These are phyloP conservation scores for Stachybotrys chartarum DNA, from an alignment of 2,329 filamentous ascomycete species.

Conservation along the genomic window DNA sequence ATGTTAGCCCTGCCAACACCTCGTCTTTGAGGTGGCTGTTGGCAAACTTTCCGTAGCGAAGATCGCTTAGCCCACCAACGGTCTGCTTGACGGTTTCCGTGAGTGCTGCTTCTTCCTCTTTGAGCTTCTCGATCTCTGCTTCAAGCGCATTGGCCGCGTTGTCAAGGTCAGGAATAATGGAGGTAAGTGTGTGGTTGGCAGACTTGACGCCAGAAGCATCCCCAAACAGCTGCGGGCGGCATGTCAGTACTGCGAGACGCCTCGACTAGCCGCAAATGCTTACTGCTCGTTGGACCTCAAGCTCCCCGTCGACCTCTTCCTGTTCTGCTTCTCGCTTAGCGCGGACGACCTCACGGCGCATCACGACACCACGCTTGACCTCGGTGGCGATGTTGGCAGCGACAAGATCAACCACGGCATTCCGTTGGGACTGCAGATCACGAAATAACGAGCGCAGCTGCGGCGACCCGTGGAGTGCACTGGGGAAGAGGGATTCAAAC, in stretches of 20 bases:
- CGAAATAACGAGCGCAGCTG: conserved; percentile 68
- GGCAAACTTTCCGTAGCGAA: conserved; percentile 70
- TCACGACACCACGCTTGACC: conserved; percentile 49
- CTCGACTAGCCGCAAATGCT: conserved; percentile 11
- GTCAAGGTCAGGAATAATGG: conserved; percentile 64
- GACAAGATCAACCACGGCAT: conserved; percentile 60
- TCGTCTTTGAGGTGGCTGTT: conserved; percentile 58
- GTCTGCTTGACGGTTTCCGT: conserved; percentile 56
- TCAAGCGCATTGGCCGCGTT: conserved; percentile 59
- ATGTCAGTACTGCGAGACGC: too few relatives aligned
- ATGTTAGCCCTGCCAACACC: conserved; percentile 56
- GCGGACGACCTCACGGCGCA: conserved; percentile 50
- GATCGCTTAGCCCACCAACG: conserved; percentile 69
- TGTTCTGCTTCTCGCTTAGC: conserved; percentile 43
- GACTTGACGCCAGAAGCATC: conserved; percentile 34
- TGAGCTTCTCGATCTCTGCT: conserved; percentile 57
- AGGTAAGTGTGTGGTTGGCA: conserved; percentile 52
- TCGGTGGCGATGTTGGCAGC: conserved; percentile 59
- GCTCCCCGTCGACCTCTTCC: conserved; percentile 54
- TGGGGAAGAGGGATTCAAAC: conserved; percentile 73
- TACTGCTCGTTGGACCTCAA: conserved; percentile 55
- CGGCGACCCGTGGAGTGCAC: conserved; percentile 54
- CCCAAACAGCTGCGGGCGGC: conserved; percentile 48
- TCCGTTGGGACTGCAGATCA: conserved; percentile 69
- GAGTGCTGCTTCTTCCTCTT: conserved; percentile 55